These are phyloP conservation scores for Cajanus cajan DNA, from an alignment of 306 rosid species.

Conservation along the genomic window DNA sequence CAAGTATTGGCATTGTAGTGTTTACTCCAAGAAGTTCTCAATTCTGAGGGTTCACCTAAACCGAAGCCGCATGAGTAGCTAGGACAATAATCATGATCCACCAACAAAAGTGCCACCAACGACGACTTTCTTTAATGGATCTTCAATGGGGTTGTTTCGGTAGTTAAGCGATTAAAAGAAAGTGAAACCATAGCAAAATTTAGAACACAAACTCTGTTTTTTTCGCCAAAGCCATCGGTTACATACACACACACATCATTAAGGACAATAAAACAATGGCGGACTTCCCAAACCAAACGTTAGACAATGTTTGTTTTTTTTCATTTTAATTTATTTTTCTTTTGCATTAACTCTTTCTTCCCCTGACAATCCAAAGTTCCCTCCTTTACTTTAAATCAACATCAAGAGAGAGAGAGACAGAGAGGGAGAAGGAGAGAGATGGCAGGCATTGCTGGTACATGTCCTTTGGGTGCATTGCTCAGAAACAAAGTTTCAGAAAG, in stretches of 20 bases:
- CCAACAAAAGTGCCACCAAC: constrained; percentile 18
- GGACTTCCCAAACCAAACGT: constrained; percentile 40
- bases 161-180: constrained; percentile 41
- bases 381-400: constrained; percentile 25
- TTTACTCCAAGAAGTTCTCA: background rate
- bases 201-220: background rate
- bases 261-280: constrained; percentile 2
- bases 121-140: constrained; percentile 13
- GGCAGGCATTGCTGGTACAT: constrained; percentile 44
- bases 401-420: background rate
- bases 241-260: constrained; percentile 1
- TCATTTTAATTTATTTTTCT: background rate
- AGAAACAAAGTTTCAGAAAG: constrained; percentile 29
- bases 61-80: constrained; percentile 31
- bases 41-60: constrained; percentile 14
- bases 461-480: constrained; percentile 46
- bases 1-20: background rate
- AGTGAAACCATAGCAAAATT: background rate
- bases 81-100: constrained; percentile 29
- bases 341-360: constrained; percentile 19
- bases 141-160: constrained; percentile 26
- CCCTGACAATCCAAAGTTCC: constrained; percentile 26
- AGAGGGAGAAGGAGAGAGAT: background rate
- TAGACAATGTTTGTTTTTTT: constrained; percentile 26
- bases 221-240: constrained; percentile 34